Evolutionary conservation across 2,329 filamentous ascomycete genomes (phyloP), one percentile per base, ranked within the genome.

Genomic region (Cytospora leucostoma): DNA sequence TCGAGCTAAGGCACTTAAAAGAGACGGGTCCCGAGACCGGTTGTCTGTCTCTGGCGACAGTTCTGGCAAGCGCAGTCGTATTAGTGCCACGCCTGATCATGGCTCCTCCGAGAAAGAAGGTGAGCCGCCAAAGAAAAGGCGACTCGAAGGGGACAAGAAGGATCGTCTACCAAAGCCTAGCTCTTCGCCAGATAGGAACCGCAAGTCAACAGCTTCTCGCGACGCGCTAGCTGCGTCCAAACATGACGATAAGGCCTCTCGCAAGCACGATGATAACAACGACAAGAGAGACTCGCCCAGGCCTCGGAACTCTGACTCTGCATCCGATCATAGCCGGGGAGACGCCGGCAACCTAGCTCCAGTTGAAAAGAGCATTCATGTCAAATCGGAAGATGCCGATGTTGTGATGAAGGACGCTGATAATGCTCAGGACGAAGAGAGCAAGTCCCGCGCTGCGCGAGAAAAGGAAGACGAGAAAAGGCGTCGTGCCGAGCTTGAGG

Each of bases 21-120:
- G 84, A 63, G 85, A 88, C 65, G 84, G 86, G 66, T 85, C 84
- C 4, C 81, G 80, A 59, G 86, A 88, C 65, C 77, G 80, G 35
- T 72, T 82, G 13, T 79, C 79, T 10, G 76, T 80, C 53, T 76
- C 80, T 8, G 78, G 80, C 15, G 85, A 88, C 33, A 76, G 74
- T 59, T 75, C 82, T 7, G 72, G 77, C n/a, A 89, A 88, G 72
- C 78, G 86, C 50, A 83, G 84, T 68, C 80, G 86, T 34, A 78
- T 79, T 35, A 89, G 86, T 67, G 79, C 81, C 56, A 87, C 86
- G 0, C 85, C 86, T 2, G 83, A 77, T 35, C 77, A 78, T n/a
- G 82, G 79, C 64, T 77, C 79, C 21, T 76, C 75, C 1, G 83
- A 85, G 15, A 85, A 83, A 68, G 84, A 86, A 37, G 77, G 72